Evolutionary conservation across 1,284 basidiomycete genomes (phyloP), one percentile per base, ranked within the genome.

Genomic region (Melampsora larici-populina): DNA sequence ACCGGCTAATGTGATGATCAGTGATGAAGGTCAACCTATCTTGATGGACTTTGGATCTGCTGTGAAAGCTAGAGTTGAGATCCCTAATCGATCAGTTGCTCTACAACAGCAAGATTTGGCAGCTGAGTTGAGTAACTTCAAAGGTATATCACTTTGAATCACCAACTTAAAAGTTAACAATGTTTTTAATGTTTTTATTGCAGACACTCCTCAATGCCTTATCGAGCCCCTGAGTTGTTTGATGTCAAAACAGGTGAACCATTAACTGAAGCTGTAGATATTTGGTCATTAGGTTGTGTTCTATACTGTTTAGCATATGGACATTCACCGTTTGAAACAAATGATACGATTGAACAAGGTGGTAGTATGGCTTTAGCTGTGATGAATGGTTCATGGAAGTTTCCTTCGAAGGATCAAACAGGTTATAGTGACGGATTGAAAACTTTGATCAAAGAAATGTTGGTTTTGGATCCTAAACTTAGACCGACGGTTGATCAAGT

Each of bases 21-120:
- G 79, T 18, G 81, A 82, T 55, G 81, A 82, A 29, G 81, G 80
- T 26, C 60, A 74, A 66, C 81, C 82, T 21, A 79, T 83, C 48
- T 80, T 84, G 31, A 83, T 84, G 82, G 83, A 84, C 77, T 84
- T 84, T 79, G 83, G 83, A 18, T 81, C 80, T 75, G 82, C 83
- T 11, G 80, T 81, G 60, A 80, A 80, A 49, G 83, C 82, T 13
- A 81, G 81, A 21, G 74, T 83, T 24, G 68, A 78, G 31, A 83
- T 84, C 65, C 70, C 75, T 21, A 79, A 80, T 24, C 80, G 83
- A 40, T 78, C 79, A 11, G 80, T 83, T 18, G 83, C 83, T 3
- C 77, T 84, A 8, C 81, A 82, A 40, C 82, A 84, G 55, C 83
- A 84, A 78, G 79, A 72, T 29, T 65, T 79, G 49, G 78, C 67